A percentile compares a stretch with the other conserved stretches of the same genome.
Conservation (phyloP, 768 basidiomycete species). For the Pisolithus tinctorius region DNA sequence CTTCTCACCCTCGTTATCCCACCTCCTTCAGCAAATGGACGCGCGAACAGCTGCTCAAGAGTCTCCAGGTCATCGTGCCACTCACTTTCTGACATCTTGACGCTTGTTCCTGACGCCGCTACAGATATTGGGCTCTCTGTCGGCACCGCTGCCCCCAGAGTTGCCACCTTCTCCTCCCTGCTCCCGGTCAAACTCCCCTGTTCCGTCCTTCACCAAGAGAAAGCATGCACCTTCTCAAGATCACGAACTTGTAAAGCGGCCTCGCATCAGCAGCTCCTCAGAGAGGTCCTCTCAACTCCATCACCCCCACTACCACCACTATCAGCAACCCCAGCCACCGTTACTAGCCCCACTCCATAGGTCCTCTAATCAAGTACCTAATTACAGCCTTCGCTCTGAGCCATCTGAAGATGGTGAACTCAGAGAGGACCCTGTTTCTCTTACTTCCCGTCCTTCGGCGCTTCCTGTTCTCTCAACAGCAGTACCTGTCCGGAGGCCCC, state of each 20-base stretch:
- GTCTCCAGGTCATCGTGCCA: conserved; percentile 30
- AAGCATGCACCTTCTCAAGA: conserved; percentile 27
- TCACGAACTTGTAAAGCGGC: conserved; percentile 23
- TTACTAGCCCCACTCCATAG: conserved; percentile 10
- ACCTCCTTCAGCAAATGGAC: conserved; percentile 26
- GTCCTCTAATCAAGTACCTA: conserved; percentile 17
- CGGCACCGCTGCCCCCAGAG: conserved; percentile 36
- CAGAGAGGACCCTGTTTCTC: conserved; percentile 29
- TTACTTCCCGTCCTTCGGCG: conserved; percentile 18
- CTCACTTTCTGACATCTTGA: background rate
- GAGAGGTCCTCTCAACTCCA: conserved; percentile 23
- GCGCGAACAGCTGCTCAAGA: conserved; percentile 34
- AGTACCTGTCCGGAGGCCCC: conserved; percentile 62
- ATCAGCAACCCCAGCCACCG: conserved; percentile 19
- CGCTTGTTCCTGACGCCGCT: conserved; percentile 13
- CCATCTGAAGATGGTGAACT: conserved; percentile 43
- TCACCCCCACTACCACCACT: conserved; percentile 22
- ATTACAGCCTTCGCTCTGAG: conserved; percentile 30
- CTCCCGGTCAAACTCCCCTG: conserved; percentile 38
- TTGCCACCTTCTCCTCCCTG: conserved; percentile 41
- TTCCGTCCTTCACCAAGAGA: conserved; percentile 31
- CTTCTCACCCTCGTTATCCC: conserved; percentile 17
- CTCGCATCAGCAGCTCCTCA: conserved; percentile 19
- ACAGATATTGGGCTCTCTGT: conserved; percentile 36
- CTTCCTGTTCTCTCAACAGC: conserved; percentile 27